Percentiles rank a stretch among this genome's conserved stretches.
These are phyloP conservation scores for Kodamaea sp. DNA, from an alignment of 1,139 yeast genomes.

Conservation along the genomic window DNA sequence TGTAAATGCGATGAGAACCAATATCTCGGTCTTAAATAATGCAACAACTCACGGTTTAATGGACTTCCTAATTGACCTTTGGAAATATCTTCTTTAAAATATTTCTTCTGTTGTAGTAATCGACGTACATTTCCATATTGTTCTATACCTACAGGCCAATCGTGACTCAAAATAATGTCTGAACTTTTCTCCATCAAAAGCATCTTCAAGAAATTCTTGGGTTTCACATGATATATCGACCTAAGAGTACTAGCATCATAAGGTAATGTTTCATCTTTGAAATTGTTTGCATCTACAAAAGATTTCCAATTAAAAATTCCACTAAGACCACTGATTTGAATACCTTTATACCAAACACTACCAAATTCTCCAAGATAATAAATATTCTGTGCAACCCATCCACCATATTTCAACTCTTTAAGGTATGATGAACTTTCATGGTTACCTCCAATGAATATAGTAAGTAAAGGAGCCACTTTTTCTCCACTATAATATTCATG, in stretches of 20 bases:
- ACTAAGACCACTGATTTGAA: slow-evolving; percentile 76
- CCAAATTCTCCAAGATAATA: slow-evolving; percentile 83
- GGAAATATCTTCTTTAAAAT: slow-evolving; percentile 60
- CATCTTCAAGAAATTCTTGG: slow-evolving; percentile 58
- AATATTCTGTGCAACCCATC: slow-evolving; percentile 93
- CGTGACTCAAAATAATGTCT: slow-evolving; percentile 74
- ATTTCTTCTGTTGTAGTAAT: slow-evolving; percentile 60
- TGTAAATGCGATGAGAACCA: slow-evolving; percentile 95
- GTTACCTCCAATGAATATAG: slow-evolving; percentile 90
- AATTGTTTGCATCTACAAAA: slow-evolving; percentile 17
- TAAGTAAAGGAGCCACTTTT: slow-evolving; percentile 65
- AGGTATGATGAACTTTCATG: slow-evolving; percentile 86
- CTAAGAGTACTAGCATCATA: slow-evolving; percentile 43
- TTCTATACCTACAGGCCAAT: slow-evolving; percentile 89
- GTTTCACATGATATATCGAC: slow-evolving; percentile 73
- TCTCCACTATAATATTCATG: slow-evolving; percentile 63
- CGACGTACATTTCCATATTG: slow-evolving; percentile 52
- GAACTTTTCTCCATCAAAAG: slow-evolving; percentile 26
- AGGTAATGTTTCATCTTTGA: slow-evolving; percentile 43
- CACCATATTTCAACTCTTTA: slow-evolving; percentile 76
- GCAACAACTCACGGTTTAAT: slow-evolving; percentile 54
- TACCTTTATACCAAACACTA: slow-evolving; percentile 67
- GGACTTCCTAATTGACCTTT: slow-evolving; percentile 71
- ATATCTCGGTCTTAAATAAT: slow-evolving; percentile 53
- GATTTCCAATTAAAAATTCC: slow-evolving; percentile 67